Evolutionary conservation across 1,284 basidiomycete species (phyloP).

Genomic region (Leccinum solheimii): DNA sequence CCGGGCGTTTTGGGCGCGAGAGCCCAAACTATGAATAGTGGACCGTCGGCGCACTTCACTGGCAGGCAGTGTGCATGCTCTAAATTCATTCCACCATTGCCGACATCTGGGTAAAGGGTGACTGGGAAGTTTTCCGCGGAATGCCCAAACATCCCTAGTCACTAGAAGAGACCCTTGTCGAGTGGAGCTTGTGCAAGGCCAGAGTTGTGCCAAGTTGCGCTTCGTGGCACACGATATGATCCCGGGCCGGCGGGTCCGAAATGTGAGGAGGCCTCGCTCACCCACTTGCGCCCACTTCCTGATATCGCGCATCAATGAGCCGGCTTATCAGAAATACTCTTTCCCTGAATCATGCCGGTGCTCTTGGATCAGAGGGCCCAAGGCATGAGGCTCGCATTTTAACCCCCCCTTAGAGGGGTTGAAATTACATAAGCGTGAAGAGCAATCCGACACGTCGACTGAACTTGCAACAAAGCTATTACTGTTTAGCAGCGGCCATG

Average conservation of each 20-base stretch:
- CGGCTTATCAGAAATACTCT: background rate
- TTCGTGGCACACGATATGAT: background rate
- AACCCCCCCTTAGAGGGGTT: constrained; percentile 13
- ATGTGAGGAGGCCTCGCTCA: background rate
- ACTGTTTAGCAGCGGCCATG: constrained; percentile 44
- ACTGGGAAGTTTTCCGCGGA: background rate
- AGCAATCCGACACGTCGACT: constrained; percentile 15
- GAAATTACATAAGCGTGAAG: constrained; percentile 1
- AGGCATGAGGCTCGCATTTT: too few relatives aligned
- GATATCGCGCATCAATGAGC: background rate
- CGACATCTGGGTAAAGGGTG: background rate
- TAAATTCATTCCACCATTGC: background rate
- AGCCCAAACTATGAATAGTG: constrained; percentile 1
- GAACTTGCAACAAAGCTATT: background rate
- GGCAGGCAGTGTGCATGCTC: background rate
- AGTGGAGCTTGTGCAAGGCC: background rate
- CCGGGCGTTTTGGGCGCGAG: constrained; percentile 7
- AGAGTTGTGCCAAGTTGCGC: background rate
- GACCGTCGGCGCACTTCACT: background rate
- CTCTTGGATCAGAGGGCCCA: too few relatives aligned
- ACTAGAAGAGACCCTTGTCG: background rate
- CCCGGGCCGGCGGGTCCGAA: background rate
- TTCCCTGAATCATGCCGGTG: too few relatives aligned
- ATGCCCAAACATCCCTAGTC: background rate
- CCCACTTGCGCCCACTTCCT: background rate